phyloP scores from a whole-genome alignment of 106 monocot genomes.

The Xerophyta viscosa region DNA sequence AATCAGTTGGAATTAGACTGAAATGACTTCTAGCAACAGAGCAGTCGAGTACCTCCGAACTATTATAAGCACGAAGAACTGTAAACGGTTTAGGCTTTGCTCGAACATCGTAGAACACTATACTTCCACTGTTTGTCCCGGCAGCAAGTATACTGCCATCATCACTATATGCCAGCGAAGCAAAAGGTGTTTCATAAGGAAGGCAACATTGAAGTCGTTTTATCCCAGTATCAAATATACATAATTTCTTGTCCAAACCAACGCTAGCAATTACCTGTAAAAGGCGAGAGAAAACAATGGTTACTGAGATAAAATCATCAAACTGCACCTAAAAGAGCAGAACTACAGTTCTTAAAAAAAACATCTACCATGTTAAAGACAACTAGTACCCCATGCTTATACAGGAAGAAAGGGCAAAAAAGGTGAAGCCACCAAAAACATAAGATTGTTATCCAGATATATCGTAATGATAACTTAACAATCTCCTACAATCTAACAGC shows the following conservation, averaged over 20 bases:
- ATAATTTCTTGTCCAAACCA: constrained; percentile 93
- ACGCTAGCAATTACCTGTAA: constrained; percentile 80
- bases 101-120: constrained; percentile 88
- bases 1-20: no score
- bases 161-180: constrained; percentile 79
- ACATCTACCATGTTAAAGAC: no score
- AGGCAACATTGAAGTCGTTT: constrained; percentile 43
- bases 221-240: constrained; percentile 59
- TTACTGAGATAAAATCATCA: no score
- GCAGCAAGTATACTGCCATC: constrained; percentile 78
- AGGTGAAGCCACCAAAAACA: no score
- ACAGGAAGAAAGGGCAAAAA: no score
- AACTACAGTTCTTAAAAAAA: no score
- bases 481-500: not conserved
- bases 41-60: constrained; percentile 69
- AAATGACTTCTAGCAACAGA: no score
- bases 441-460: no score
- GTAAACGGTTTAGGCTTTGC: constrained; percentile 88
- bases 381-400: no score
- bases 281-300: not conserved
- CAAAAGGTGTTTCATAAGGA: constrained; percentile 78
- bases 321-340: no score
- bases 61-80: constrained; percentile 75
- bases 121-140: constrained; percentile 80
- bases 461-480: no score